These are phyloP conservation scores for Cystobasidium ongulense DNA, from an alignment of 768 basidiomycete species.

Conservation along the genomic window DNA sequence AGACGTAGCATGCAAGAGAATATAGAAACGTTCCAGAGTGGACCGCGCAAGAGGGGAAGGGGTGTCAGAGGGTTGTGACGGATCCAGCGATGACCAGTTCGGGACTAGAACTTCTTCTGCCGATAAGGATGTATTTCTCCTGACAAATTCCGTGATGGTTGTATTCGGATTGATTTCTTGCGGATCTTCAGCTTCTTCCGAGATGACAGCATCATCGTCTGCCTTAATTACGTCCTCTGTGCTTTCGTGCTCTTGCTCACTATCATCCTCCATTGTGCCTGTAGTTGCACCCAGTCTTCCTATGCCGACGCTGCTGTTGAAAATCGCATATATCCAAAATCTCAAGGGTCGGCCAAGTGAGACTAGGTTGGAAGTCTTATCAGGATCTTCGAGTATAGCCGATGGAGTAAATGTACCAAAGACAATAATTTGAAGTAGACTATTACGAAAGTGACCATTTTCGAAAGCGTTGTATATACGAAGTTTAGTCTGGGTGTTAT, in stretches of 20 bases:
- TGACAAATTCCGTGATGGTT: constrained; percentile 4
- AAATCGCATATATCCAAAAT: constrained; percentile 9
- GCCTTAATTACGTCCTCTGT: too few species aligned
- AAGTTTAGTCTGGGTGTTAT: not conserved
- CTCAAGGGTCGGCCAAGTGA: not conserved
- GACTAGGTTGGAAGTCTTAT: constrained; percentile 1
- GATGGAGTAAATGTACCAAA: not conserved
- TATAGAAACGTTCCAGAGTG: not conserved
- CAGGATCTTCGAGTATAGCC: constrained; percentile 16
- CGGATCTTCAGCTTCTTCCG: not conserved
- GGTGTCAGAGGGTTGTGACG: not conserved
- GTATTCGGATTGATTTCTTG: not conserved
- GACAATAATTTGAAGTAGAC: not conserved
- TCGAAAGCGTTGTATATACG: constrained; percentile 22
- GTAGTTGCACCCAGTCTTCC: too few species aligned
- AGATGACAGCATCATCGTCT: not conserved
- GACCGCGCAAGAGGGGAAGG: not conserved
- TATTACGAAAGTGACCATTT: not conserved
- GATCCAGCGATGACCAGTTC: not conserved
- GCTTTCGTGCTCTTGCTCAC: too few species aligned
- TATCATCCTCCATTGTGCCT: not conserved
- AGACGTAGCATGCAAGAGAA: constrained; percentile 18
- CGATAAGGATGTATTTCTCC: not conserved
- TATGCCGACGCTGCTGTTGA: constrained; percentile 5
- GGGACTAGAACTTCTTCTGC: not conserved